A percentile compares a stretch with the other conserved stretches of the same genome.
Conservation (phyloP, 805 yeast species). For the Barnettozyma sp. region DNA sequence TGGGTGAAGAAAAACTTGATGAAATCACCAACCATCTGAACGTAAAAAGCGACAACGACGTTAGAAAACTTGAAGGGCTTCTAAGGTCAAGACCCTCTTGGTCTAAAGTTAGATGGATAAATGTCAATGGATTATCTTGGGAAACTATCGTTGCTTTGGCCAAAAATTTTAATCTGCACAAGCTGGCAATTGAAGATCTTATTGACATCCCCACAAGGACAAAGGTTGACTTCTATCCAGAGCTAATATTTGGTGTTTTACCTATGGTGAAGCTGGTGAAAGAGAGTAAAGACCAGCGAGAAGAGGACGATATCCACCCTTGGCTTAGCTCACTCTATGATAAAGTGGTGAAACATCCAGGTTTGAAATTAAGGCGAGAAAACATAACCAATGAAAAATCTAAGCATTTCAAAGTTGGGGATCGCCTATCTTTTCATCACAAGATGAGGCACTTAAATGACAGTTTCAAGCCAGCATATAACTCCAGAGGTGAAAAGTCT, state of each 20-base stretch:
- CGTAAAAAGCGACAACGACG: conserved; percentile 10
- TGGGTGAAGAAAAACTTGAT: conserved; percentile 2
- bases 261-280: conserved; percentile 44
- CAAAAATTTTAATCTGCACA: conserved; percentile 39
- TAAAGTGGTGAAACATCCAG: not conserved
- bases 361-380: no score
- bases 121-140: conserved; percentile 56
- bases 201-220: conserved; percentile 57
- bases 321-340: conserved; percentile 3
- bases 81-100: conserved; percentile 37
- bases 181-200: conserved; percentile 55
- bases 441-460: conserved; percentile 32
- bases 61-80: conserved; percentile 25
- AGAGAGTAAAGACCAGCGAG: conserved; percentile 1
- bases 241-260: conserved; percentile 46
- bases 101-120: conserved; percentile 50
- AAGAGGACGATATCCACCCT: conserved; percentile 1
- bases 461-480: conserved; percentile 20
- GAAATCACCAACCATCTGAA: conserved; percentile 7
- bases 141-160: conserved; percentile 46
- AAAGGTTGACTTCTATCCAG: conserved; percentile 46
- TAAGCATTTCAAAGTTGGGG: no score
- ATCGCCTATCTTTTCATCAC: no score
- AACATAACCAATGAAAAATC: no score
- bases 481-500: conserved; percentile 8